Evolutionary conservation across 2,329 filamentous ascomycete species (phyloP).

Genomic region (Sporothrix phasma): DNA sequence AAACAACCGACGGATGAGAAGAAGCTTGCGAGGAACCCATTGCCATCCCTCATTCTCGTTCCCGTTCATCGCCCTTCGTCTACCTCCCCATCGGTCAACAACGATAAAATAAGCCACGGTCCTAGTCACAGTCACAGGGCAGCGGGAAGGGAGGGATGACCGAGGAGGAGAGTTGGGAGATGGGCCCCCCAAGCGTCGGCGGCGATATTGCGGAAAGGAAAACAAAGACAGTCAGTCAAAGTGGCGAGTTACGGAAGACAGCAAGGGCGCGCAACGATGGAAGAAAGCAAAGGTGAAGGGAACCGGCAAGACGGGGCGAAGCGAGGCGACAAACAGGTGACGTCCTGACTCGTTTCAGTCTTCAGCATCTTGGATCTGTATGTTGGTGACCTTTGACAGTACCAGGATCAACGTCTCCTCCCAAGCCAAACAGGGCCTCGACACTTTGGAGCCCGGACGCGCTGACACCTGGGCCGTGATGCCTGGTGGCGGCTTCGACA

Average conservation of each 20-base stretch:
- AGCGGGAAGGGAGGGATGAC: not conserved
- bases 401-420: not conserved
- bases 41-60: not conserved
- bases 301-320: not conserved
- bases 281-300: not conserved
- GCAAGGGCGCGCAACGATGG: not conserved
- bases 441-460: too few species aligned
- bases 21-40: not conserved
- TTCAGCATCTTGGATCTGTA: not conserved
- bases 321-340: not conserved
- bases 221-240: not conserved
- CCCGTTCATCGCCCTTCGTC: too few species aligned
- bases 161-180: not conserved
- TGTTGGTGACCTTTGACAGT: not conserved
- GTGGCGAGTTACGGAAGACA: too few species aligned
- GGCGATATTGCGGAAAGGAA: too few species aligned
- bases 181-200: too few species aligned
- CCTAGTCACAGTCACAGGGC: constrained; percentile 2
- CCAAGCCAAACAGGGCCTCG: not conserved
- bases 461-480: too few species aligned
- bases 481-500: too few species aligned
- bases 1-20: not conserved
- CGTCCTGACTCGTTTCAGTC: not conserved
- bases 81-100: not conserved
- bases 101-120: not conserved